Conservation (phyloP, 768 basidiomycete species). For the Rhodotorula kratochvilovae region DNA sequence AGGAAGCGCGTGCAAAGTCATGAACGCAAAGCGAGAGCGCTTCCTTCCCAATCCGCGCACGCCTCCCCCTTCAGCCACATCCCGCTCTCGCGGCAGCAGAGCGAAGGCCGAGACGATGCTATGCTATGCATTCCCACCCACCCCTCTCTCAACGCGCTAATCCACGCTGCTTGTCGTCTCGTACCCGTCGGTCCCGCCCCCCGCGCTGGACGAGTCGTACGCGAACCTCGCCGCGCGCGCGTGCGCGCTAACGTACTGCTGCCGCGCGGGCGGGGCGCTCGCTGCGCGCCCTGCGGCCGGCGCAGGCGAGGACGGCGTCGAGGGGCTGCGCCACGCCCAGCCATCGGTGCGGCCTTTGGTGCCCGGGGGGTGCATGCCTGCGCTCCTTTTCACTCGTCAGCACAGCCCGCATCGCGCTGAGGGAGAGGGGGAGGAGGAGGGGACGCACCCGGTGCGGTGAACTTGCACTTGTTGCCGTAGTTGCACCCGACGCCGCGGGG, state of each 20-base stretch:
- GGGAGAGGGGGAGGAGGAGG: too few relatives aligned
- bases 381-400: neutral
- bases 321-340: neutral
- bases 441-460: constrained; percentile 19
- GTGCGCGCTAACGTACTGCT: neutral
- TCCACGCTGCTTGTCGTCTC: constrained; percentile 23
- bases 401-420: too few relatives aligned
- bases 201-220: neutral
- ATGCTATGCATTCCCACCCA: too few relatives aligned
- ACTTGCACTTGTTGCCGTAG: constrained; percentile 22
- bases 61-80: too few relatives aligned
- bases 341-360: constrained; percentile 15
- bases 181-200: neutral
- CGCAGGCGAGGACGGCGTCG: too few relatives aligned
- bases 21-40: too few relatives aligned
- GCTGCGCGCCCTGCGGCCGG: neutral
- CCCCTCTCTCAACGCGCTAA: neutral
- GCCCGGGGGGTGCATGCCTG: constrained; percentile 29
- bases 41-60: too few relatives aligned
- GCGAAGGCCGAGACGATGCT: too few relatives aligned
- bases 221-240: neutral
- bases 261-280: neutral
- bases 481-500: constrained; percentile 1
- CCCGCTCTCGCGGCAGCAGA: too few relatives aligned
- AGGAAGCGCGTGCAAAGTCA: too few relatives aligned